Percentiles rank a stretch among this genome's conserved stretches.
phyloP scores from a whole-genome alignment of 2,329 filamentous ascomycete species.

The Fusarium nygamai region DNA sequence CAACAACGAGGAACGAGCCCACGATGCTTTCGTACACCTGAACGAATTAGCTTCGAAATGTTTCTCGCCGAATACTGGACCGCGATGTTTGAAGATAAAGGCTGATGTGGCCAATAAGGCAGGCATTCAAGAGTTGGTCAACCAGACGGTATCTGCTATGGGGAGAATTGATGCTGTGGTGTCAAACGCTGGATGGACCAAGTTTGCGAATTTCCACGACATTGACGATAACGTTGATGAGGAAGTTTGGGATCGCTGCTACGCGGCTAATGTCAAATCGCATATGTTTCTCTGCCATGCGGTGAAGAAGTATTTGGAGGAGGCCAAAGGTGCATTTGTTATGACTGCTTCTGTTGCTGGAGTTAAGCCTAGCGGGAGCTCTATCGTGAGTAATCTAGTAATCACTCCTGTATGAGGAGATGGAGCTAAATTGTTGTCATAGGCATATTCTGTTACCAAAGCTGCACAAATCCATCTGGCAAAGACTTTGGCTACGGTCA shows the following conservation, averaged over 20 bases:
- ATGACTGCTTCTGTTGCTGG: constrained; percentile 10
- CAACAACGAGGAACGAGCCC: not conserved
- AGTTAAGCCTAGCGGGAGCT: constrained; percentile 12
- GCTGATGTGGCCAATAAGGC: not conserved
- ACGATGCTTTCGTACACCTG: not conserved
- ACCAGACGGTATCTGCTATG: not conserved
- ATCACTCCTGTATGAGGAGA: not conserved
- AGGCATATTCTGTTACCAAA: constrained; percentile 11
- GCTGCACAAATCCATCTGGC: constrained; percentile 5
- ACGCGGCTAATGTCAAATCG: constrained; percentile 13
- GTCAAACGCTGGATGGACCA: constrained; percentile 8
- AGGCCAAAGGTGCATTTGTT: not conserved
- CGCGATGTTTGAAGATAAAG: not conserved
- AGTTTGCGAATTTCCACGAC: constrained; percentile 3
- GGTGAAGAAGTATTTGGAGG: not conserved
- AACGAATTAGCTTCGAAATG: rapidly evolving
- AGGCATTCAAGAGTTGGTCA: not conserved
- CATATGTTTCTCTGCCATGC: constrained; percentile 9
- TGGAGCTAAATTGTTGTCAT: rapidly evolving
- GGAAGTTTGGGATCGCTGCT: constrained; percentile 10
- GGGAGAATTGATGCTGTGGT: constrained; percentile 3
- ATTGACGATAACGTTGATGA: constrained; percentile 13
- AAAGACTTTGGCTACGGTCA: constrained; percentile 8
- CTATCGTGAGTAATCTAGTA: not conserved
- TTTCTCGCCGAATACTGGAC: rapidly evolving